Evolutionary conservation across 148 eudicot genomes (phyloP).

Genomic region (Silene latifolia): DNA sequence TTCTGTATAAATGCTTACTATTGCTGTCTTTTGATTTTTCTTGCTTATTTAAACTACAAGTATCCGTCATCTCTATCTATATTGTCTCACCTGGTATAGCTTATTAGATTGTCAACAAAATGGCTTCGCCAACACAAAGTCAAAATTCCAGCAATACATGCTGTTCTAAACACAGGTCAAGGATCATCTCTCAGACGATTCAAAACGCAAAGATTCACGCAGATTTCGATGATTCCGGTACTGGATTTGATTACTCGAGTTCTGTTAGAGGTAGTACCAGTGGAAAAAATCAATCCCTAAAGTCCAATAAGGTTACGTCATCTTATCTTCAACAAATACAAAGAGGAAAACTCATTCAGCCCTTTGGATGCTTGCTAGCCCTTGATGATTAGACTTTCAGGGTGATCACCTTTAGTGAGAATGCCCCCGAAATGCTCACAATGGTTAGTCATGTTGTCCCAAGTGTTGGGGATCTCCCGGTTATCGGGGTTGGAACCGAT

Average conservation of each 20-base stretch:
- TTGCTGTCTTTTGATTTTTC: background rate
- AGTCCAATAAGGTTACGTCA: conserved; percentile 63
- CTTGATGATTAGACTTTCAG: conserved; percentile 72
- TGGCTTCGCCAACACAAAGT: conserved; percentile 64
- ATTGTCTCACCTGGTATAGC: background rate
- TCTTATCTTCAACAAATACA: conserved; percentile 86
- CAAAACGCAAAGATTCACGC: conserved; percentile 84
- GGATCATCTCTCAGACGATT: conserved; percentile 71
- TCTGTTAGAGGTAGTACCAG: conserved; percentile 47
- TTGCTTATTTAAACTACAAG: background rate
- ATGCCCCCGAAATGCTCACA: conserved; percentile 90
- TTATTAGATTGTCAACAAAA: conserved; percentile 21
- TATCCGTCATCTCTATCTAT: background rate
- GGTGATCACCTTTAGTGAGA: conserved; percentile 80
- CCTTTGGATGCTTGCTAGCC: conserved; percentile 87
- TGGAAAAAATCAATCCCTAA: conserved; percentile 31
- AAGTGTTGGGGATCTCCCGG: conserved; percentile 70
- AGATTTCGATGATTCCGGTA: conserved; percentile 70
- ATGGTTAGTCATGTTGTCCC: conserved; percentile 89
- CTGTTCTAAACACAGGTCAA: conserved; percentile 60
- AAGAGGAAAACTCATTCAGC: conserved; percentile 77
- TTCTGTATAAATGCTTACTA: background rate
- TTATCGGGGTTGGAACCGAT: conserved; percentile 74
- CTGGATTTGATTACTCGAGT: conserved; percentile 68
- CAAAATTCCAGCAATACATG: conserved; percentile 58